Evolutionary conservation across 139 green algal genomes (phyloP).

Genomic region (Nannochloris sp.): DNA sequence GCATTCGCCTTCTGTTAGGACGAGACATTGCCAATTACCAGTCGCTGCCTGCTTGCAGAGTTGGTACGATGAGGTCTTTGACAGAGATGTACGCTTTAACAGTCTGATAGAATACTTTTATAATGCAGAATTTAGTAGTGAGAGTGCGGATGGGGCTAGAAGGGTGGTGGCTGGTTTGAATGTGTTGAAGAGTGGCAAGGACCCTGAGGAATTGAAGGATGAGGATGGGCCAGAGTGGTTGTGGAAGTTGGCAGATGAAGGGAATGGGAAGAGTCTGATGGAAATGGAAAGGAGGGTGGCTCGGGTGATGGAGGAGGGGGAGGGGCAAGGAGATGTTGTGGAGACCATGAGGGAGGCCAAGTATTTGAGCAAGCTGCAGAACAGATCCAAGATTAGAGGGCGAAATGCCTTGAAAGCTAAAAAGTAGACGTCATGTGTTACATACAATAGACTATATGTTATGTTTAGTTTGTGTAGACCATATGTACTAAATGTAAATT

Average conservation of each 20-base stretch:
- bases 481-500: no score
- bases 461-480: no score
- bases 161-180: constrained; percentile 24
- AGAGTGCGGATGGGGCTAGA: background rate
- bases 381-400: constrained; percentile 15
- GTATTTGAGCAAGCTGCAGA: constrained; percentile 23
- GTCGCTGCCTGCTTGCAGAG: background rate
- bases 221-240: constrained; percentile 38
- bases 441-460: no score
- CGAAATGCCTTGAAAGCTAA: constrained; percentile 19
- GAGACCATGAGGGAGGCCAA: constrained; percentile 7
- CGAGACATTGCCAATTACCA: no score
- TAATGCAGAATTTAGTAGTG: background rate
- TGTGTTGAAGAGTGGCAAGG: constrained; percentile 29
- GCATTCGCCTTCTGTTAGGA: no score
- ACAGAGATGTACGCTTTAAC: background rate
- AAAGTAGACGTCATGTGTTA: background rate
- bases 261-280: constrained; percentile 19
- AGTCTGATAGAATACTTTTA: no score
- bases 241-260: constrained; percentile 26
- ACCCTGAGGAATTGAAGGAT: constrained; percentile 30
- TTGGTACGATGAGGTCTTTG: background rate
- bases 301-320: constrained; percentile 1
- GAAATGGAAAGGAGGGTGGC: constrained; percentile 16
- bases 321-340: background rate